A percentile compares a stretch with the other conserved stretches of the same genome.
phyloP scores from a whole-genome alignment of 139 green algal species.

The Coccomyxa sp. region DNA sequence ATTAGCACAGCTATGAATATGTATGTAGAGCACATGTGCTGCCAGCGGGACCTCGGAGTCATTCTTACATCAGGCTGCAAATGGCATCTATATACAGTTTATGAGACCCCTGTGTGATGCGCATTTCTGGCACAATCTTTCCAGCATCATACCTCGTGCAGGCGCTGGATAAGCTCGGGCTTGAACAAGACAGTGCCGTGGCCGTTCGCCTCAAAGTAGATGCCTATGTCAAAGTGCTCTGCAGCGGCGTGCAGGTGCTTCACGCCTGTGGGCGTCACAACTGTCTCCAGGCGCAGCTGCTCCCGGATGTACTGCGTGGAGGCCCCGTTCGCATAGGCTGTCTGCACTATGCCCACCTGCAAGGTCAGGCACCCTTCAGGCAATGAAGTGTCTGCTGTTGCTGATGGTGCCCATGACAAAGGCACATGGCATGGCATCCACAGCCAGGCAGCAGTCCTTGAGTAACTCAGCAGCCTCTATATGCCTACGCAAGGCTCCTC shows the following conservation, averaged over 20 bases:
- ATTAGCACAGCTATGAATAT: no score
- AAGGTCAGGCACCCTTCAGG: background rate
- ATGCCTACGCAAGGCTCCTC: no score
- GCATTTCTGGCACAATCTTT: no score
- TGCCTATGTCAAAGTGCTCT: conserved; percentile 79
- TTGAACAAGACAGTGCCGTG: conserved; percentile 94
- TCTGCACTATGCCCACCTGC: conserved; percentile 92
- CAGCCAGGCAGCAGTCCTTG: no score
- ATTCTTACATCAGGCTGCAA: no score
- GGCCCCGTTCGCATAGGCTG: conserved; percentile 95
- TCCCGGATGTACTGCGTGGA: conserved; percentile 64
- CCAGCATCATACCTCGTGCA: conserved; percentile 15
- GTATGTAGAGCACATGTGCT: no score
- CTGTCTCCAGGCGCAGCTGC: conserved; percentile 28
- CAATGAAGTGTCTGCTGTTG: conserved; percentile 3
- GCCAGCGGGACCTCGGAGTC: no score
- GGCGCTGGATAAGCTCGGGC: background rate
- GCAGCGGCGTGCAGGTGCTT: conserved; percentile 90
- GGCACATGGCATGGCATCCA: no score
- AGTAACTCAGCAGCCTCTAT: no score
- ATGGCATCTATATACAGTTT: no score
- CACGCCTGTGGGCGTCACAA: conserved; percentile 77
- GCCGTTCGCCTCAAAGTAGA: conserved; percentile 99
- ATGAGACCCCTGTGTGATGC: no score
- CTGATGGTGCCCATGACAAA: no score